Evolutionary conservation across 306 rosid genomes (phyloP), one percentile per base, ranked within the genome.

Genomic region (Cicer yamashitae): DNA sequence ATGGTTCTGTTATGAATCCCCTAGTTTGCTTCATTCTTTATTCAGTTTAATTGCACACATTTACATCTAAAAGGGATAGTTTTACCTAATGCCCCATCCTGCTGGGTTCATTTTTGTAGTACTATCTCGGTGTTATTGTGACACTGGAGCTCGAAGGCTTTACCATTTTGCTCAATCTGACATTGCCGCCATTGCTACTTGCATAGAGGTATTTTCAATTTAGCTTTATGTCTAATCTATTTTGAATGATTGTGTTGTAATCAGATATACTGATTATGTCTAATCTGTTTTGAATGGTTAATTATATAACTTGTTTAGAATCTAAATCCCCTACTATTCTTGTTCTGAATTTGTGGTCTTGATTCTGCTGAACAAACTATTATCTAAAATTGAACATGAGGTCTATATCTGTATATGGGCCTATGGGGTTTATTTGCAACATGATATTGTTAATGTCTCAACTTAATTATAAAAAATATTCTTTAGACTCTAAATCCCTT

Each of bases 341-440:
- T 20, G 10, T 72, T 39, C 22, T 2, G 10, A 58, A 10, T 17
- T 63, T 37, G 67, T 38, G 46, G 11, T 50, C 38, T 71, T 71
- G 82, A 65, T 79, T 67, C 73, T 61, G 51, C 45, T 37, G 56
- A 6, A 18, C 60, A 9, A 12, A 41, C 51, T 76, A 70, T 34
- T 71, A 6, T 59, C 84, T n/a, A 40, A 73, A 80, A 6, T 12
- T 61, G 47, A 13, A 15, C 39, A 41, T 30, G 46, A 58, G 58
- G 38, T 57, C 47, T 47, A 14, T 67, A 74, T 20, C n/a, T n/a
- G n/a, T n/a, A n/a, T n/a, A n/a, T n/a, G n/a, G n/a, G n/a, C n/a
- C n/a, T n/a, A n/a, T n/a, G n/a, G 47, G 71, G 34, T 40, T 73
- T 57, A 48, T 43, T 80, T 37, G 34, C 50, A 11, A 76, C 8